phyloP scores from a whole-genome alignment of 1,284 basidiomycete species.

The Ganoderma lingzhi region DNA sequence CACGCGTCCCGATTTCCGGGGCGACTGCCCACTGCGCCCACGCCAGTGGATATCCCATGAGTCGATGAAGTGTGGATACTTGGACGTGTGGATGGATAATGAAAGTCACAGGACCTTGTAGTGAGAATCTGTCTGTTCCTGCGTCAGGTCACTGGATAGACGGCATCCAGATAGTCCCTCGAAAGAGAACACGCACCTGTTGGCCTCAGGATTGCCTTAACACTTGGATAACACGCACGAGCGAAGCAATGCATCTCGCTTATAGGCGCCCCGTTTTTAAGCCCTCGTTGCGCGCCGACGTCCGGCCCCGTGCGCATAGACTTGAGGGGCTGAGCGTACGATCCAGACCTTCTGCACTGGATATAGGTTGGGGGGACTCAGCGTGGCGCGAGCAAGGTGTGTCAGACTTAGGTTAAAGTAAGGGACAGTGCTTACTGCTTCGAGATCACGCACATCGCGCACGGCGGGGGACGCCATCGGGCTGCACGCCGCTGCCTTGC shows the following conservation, averaged over 20 bases:
- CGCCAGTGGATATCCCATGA: background rate
- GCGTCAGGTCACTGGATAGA: conserved; percentile 11
- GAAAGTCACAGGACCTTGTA: conserved; percentile 1
- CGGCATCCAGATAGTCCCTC: conserved; percentile 6
- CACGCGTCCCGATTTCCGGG: conserved; percentile 22
- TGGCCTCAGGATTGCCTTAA: conserved; percentile 3
- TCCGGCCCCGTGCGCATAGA: background rate
- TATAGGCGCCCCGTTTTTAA: background rate
- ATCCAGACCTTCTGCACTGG: background rate
- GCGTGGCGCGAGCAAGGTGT: background rate
- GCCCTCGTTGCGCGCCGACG: background rate
- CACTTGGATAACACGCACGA: background rate
- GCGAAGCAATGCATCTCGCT: background rate
- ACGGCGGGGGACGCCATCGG: background rate
- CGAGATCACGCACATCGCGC: background rate
- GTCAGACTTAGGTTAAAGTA: background rate
- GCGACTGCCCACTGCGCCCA: background rate
- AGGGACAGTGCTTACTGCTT: background rate
- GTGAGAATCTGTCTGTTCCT: background rate
- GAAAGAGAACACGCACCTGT: conserved; percentile 13
- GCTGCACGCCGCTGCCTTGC: background rate
- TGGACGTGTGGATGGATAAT: background rate
- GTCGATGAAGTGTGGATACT: background rate
- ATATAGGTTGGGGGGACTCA: background rate
- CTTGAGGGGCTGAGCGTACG: background rate